phyloP scores from a whole-genome alignment of 164 flowering plant species.

The Dillenia turbinata region DNA sequence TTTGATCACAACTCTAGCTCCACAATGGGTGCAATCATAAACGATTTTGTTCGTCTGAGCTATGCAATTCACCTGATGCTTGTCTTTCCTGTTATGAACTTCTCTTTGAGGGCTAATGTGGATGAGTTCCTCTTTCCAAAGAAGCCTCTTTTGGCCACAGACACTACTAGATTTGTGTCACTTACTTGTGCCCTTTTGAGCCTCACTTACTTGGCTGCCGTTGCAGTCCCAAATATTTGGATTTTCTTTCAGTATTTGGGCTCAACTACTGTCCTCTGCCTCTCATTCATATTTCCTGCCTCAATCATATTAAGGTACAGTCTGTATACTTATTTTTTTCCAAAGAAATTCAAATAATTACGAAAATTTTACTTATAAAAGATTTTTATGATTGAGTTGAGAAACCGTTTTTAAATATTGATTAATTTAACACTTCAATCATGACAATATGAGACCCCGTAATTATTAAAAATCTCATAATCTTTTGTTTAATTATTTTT shows the following conservation, averaged over 20 bases:
- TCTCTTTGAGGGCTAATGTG: constrained; percentile 60
- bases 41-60: constrained; percentile 67
- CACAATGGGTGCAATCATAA: constrained; percentile 38
- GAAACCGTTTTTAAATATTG: no score
- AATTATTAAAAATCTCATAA: no score
- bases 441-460: no score
- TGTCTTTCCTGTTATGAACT: constrained; percentile 84
- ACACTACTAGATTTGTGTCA: constrained; percentile 36
- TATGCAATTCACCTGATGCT: constrained; percentile 81
- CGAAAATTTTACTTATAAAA: no score
- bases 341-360: no score
- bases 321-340: no score
- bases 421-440: no score
- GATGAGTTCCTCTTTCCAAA: constrained; percentile 69
- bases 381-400: no score
- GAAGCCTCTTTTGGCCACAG: constrained; percentile 31
- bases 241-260: constrained; percentile 81
- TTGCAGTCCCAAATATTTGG: constrained; percentile 84
- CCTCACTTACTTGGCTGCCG: constrained; percentile 51
- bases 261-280: constrained; percentile 66
- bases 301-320: constrained; percentile 74
- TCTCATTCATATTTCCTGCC: constrained; percentile 84
- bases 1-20: constrained; percentile 51
- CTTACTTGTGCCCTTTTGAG: constrained; percentile 43
- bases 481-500: no score